Percentiles rank a stretch among this genome's conserved stretches.
These are phyloP conservation scores for Phytophthora kernoviae DNA, from an alignment of 352 stramenopile species.

Conservation along the genomic window DNA sequence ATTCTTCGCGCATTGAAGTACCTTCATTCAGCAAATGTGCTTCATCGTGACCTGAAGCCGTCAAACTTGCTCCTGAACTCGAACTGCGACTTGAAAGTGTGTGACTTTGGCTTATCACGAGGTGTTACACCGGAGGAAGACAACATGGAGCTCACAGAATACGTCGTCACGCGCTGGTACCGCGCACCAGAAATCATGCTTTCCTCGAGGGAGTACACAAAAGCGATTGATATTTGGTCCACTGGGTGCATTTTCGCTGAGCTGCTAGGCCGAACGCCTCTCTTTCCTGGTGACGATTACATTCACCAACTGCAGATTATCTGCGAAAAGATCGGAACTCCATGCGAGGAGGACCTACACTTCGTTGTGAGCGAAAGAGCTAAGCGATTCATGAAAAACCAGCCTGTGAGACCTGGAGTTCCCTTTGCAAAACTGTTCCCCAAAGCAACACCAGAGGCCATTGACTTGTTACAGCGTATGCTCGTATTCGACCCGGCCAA, in stretches of 20 bases:
- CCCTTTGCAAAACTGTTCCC: conserved; percentile 79
- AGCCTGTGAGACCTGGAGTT: conserved; percentile 72
- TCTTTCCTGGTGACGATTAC: conserved; percentile 98
- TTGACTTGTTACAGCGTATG: conserved; percentile 88
- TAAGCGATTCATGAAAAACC: conserved; percentile 86
- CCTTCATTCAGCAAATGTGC: conserved; percentile 94
- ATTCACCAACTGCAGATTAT: conserved; percentile 99
- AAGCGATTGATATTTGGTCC: conserved; percentile 97
- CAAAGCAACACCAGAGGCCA: conserved; percentile 62
- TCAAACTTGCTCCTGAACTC: conserved; percentile 97
- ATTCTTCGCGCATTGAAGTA: conserved; percentile 96
- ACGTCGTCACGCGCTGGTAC: conserved; percentile 95
- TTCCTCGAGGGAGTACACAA: conserved; percentile 95
- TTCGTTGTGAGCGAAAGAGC: conserved; percentile 93
- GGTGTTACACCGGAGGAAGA: conserved; percentile 83
- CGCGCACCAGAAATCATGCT: conserved; percentile 97
- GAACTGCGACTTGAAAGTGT: conserved; percentile 93
- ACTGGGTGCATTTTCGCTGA: conserved; percentile 95
- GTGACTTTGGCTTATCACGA: conserved; percentile 91
- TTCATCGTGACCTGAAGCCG: conserved; percentile 97
- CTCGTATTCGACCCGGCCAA: conserved; percentile 88
- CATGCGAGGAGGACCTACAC: conserved; percentile 85
- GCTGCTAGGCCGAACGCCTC: conserved; percentile 86
- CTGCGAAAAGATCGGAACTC: conserved; percentile 90
- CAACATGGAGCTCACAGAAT: conserved; percentile 92